These are phyloP conservation scores for Diaporthe batatas DNA, from an alignment of 2,329 filamentous ascomycete species.

Conservation along the genomic window DNA sequence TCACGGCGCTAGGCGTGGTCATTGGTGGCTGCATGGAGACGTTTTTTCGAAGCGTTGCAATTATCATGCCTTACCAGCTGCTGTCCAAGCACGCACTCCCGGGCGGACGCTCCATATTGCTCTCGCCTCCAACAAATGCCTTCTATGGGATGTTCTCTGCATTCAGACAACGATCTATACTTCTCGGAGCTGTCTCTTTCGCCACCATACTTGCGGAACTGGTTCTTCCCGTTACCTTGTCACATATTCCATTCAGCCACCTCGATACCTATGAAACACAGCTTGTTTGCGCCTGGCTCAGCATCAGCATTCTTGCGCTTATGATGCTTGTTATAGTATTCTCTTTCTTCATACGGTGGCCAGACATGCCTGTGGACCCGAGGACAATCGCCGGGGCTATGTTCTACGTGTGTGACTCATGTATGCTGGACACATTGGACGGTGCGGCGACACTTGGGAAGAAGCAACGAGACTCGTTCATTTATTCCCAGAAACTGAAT, in stretches of 20 bases:
- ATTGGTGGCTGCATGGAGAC: constrained; percentile 45
- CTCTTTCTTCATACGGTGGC: constrained; percentile 53
- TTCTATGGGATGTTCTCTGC: constrained; percentile 53
- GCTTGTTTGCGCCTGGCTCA: constrained; percentile 50
- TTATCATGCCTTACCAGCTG: constrained; percentile 54
- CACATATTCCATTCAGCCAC: constrained; percentile 55
- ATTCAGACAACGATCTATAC: constrained; percentile 50
- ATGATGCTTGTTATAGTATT: constrained; percentile 53
- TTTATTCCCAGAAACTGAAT: constrained; percentile 48
- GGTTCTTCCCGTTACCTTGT: constrained; percentile 54
- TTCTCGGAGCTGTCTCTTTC: constrained; percentile 51
- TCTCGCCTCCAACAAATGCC: constrained; percentile 50
- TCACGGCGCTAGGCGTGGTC: constrained; percentile 55
- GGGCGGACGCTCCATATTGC: constrained; percentile 52
- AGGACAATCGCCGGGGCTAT: constrained; percentile 53
- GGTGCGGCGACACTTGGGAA: constrained; percentile 48
- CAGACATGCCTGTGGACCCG: constrained; percentile 54
- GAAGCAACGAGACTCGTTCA: constrained; percentile 49
- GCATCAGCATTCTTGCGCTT: constrained; percentile 51
- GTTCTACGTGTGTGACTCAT: constrained; percentile 53
- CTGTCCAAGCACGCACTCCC: constrained; percentile 48
- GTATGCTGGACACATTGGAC: constrained; percentile 51
- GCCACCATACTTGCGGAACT: constrained; percentile 53
- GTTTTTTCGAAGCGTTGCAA: constrained; percentile 47
- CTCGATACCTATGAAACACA: constrained; percentile 52